A percentile compares a stretch with the other conserved stretches of the same genome.
These are phyloP conservation scores for Pyrenophora tritici-repentis DNA, from an alignment of 2,329 filamentous ascomycete species.

Conservation along the genomic window DNA sequence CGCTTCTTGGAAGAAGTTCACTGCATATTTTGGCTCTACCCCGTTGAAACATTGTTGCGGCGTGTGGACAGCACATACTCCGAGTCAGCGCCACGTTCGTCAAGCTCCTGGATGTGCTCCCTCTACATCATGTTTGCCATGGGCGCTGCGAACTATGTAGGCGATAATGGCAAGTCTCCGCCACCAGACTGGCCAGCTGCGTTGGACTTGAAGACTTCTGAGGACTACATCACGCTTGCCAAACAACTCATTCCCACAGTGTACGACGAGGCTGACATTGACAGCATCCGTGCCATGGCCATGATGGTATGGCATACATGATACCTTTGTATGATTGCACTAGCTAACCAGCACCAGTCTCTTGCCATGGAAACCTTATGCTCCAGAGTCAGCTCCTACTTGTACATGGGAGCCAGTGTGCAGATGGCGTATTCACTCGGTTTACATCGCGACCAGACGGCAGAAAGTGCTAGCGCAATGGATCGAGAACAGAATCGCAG, in stretches of 20 bases:
- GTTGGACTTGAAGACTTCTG: conserved; percentile 31
- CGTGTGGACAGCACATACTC: conserved; percentile 43
- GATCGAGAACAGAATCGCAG: conserved; percentile 44
- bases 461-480: conserved; percentile 29
- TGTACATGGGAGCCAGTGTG: conserved; percentile 45
- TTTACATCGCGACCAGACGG: conserved; percentile 43
- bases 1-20: conserved; percentile 45
- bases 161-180: conserved; percentile 28
- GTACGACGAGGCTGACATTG: conserved; percentile 46
- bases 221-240: conserved; percentile 42
- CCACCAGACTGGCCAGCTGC: conserved; percentile 25
- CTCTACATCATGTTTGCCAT: conserved; percentile 45
- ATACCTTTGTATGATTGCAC: not conserved
- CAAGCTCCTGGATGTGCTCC: conserved; percentile 46
- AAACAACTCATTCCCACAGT: conserved; percentile 41
- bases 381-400: conserved; percentile 43
- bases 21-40: conserved; percentile 46
- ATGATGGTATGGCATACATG: conserved; percentile 32
- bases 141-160: conserved; percentile 33
- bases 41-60: conserved; percentile 39
- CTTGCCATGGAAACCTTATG: conserved; percentile 43
- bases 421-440: conserved; percentile 47
- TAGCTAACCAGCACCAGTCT: conserved; percentile 29
- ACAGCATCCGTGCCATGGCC: conserved; percentile 44
- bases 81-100: conserved; percentile 20